phyloP scores from a whole-genome alignment of 352 stramenopile species.

The Phytophthora citricola region DNA sequence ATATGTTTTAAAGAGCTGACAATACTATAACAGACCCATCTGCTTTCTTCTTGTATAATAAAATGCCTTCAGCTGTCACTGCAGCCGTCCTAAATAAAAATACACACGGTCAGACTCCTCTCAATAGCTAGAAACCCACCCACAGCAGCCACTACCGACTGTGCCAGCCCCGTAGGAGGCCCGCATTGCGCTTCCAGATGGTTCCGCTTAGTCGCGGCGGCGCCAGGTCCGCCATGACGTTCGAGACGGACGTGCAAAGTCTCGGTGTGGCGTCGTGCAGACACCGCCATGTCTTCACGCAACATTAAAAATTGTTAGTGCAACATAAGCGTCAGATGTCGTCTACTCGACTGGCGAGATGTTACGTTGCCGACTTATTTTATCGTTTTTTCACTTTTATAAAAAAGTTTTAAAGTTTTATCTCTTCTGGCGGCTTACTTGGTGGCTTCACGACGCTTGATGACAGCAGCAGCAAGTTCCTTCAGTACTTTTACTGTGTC shows the following conservation, averaged over 20 bases:
- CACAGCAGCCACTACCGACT: slow-evolving; percentile 39
- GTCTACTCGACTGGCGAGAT: neutral
- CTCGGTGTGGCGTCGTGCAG: slow-evolving; percentile 7
- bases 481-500: slow-evolving; percentile 74
- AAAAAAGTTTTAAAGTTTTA: too few species aligned
- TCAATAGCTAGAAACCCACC: neutral
- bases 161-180: slow-evolving; percentile 71
- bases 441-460: slow-evolving; percentile 45
- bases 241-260: neutral
- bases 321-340: slow-evolving; percentile 5
- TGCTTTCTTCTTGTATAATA: slow-evolving; percentile 76
- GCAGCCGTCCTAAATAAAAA: slow-evolving; percentile 40
- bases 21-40: slow-evolving; percentile 37
- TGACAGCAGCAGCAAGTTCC: slow-evolving; percentile 64
- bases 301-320: slow-evolving; percentile 4
- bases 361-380: too few species aligned
- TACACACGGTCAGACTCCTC: neutral
- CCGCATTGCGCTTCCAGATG: slow-evolving; percentile 72
- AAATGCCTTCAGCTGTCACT: slow-evolving; percentile 68
- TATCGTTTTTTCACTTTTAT: too few species aligned
- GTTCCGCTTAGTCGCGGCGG: slow-evolving; percentile 48
- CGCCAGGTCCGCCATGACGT: slow-evolving; percentile 24
- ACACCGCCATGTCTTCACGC: slow-evolving; percentile 2
- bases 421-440: slow-evolving; percentile 19
- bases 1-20: slow-evolving; percentile 1